phyloP scores from a whole-genome alignment of 805 yeast species.

The Candida verbasci region DNA sequence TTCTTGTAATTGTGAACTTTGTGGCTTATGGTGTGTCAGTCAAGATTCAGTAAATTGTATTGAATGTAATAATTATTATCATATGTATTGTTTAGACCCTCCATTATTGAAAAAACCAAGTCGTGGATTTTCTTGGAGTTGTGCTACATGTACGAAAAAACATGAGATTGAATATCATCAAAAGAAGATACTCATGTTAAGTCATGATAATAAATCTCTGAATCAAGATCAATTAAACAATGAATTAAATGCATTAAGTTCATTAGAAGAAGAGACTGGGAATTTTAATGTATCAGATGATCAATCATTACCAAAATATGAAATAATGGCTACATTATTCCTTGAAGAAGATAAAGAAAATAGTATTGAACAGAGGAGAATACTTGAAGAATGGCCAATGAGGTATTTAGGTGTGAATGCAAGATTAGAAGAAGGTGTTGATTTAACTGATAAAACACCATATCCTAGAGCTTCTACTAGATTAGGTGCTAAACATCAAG shows the following conservation, averaged over 20 bases:
- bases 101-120: conserved; percentile 77
- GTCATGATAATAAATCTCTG: conserved; percentile 38
- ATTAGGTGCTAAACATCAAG: conserved; percentile 71
- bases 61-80: conserved; percentile 67
- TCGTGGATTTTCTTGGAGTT: conserved; percentile 87
- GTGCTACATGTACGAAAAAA: conserved; percentile 69
- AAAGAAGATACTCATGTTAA: conserved; percentile 36
- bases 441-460: conserved; percentile 65
- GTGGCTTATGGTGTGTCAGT: conserved; percentile 81
- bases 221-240: conserved; percentile 31
- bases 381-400: conserved; percentile 75
- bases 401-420: conserved; percentile 76
- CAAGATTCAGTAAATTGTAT: conserved; percentile 74
- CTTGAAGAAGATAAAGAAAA: conserved; percentile 40
- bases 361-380: conserved; percentile 44
- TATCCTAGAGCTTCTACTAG: conserved; percentile 78
- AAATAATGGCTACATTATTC: conserved; percentile 52
- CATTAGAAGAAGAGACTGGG: conserved; percentile 5
- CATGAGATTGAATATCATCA: conserved; percentile 43
- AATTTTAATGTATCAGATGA: background rate
- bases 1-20: conserved; percentile 58
- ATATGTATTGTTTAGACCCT: conserved; percentile 81
- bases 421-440: conserved; percentile 70
- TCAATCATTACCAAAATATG: conserved; percentile 45
- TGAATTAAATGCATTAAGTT: conserved; percentile 14